Base-by-base conservation (phyloP, 306 rosid genomes). In the Luffa aegyptiaca region DNA sequence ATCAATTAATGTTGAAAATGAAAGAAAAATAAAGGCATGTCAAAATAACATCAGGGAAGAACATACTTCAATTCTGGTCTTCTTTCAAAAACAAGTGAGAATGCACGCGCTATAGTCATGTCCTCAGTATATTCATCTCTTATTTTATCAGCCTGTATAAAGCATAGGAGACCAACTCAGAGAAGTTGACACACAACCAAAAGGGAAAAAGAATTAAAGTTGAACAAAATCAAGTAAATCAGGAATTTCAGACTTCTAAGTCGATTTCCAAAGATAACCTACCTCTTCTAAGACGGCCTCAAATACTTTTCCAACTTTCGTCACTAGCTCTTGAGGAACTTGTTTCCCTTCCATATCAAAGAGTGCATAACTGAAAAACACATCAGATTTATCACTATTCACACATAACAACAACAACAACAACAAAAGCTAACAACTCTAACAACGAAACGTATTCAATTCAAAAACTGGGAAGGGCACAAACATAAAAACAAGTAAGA, bases 331-430 rank as follows among this genome's bases (percentile, higher is more conserved):
- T 83, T 85, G 96, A 78, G 98, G 93, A 84, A 96, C 94, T 91
- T 96, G 93, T 66, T 89, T 90, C 69, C 99, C 99, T 59, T 93
- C 97, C 96, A 89, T 91, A 83, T 96, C 97, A 85, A 91, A 96
- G 66, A 96, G 99, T 1, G 94, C 99, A 88, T 90, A 96, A 84
- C 99, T 93, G 91, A 83, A 83, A 53, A 80, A 37, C 59, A 26
- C 46, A 48, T n/a, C 3, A 55, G 55, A 46, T 49, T 45, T 44
- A 70, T 10, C 58, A 36, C 56, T 31, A 76, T 83, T 79, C 65
- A 82, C 58, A 4, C 69, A 56, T 52, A 81, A 21, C 7, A 33
- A 56, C 20, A 63, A 63, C 3, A 65, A 66, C 5, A 17, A 68
- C 0, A 65, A 77, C 37, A 64, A 79, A 26, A 26, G 31, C 31